These are phyloP conservation scores for Rhizodiscina lignyota DNA, from an alignment of 495 filamentous ascomycete genomes.

Conservation along the genomic window DNA sequence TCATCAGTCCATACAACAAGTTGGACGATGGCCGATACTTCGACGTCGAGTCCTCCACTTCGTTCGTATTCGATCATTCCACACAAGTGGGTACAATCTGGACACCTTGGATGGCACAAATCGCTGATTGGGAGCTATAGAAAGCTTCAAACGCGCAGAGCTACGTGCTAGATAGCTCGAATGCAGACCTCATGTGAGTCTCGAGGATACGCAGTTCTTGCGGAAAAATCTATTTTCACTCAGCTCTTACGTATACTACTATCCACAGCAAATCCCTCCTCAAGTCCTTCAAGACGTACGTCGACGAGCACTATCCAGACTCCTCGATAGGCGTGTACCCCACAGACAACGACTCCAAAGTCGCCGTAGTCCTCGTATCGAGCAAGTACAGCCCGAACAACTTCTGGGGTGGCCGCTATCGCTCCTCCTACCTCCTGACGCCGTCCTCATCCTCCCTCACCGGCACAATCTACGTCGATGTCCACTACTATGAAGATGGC, in stretches of 20 bases:
- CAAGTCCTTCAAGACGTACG: constrained; percentile 60
- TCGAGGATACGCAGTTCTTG: not conserved
- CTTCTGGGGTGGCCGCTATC: constrained; percentile 98
- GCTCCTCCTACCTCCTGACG: constrained; percentile 66
- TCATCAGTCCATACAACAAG: constrained; percentile 73
- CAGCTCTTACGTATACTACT: constrained; percentile 1
- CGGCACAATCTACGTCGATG: constrained; percentile 63
- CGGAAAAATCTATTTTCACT: not conserved
- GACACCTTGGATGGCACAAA: not conserved
- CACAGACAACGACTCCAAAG: constrained; percentile 50
- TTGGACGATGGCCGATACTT: constrained; percentile 70
- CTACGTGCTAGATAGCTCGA: constrained; percentile 59
- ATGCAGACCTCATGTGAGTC: constrained; percentile 63
- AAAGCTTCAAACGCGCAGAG: constrained; percentile 74
- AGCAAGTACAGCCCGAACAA: constrained; percentile 97
- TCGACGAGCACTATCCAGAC: constrained; percentile 76
- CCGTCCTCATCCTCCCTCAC: constrained; percentile 39
- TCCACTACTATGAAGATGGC: constrained; percentile 99
- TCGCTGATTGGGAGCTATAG: too few species aligned
- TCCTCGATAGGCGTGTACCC: constrained; percentile 70
- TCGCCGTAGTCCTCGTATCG: constrained; percentile 73
- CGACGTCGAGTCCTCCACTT: constrained; percentile 70
- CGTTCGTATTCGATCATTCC: constrained; percentile 73
- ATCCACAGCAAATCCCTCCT: constrained; percentile 73
- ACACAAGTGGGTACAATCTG: constrained; percentile 41